These are phyloP conservation scores for Candolleomyces aberdarensis DNA, from an alignment of 768 basidiomycete species.

Conservation along the genomic window DNA sequence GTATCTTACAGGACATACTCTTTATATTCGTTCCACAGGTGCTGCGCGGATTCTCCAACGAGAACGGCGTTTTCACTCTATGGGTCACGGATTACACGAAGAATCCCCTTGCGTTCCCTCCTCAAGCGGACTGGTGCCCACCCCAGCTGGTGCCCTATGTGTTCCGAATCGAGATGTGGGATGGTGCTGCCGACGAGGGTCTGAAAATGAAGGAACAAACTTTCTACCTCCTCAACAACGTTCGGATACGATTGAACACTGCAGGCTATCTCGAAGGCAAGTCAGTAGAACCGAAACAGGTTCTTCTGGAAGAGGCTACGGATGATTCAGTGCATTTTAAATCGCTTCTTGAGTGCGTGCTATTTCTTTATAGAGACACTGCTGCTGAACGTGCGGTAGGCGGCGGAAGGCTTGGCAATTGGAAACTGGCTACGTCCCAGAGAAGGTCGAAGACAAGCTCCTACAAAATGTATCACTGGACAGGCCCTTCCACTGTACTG, in stretches of 20 bases:
- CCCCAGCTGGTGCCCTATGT: constrained; percentile 39
- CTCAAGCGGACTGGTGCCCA: constrained; percentile 45
- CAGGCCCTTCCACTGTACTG: constrained; percentile 50
- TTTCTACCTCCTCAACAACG: constrained; percentile 53
- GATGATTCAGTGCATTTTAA: background rate
- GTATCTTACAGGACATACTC: background rate
- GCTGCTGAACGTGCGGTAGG: constrained; percentile 28
- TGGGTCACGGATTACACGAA: constrained; percentile 69
- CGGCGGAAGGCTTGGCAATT: constrained; percentile 47
- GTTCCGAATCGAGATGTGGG: constrained; percentile 61
- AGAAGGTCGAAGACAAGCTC: constrained; percentile 40
- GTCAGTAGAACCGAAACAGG: constrained; percentile 43
- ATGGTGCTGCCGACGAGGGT: constrained; percentile 34
- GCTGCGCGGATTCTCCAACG: constrained; percentile 38
- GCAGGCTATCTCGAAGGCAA: constrained; percentile 52
- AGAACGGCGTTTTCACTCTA: constrained; percentile 39
- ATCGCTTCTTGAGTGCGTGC: background rate
- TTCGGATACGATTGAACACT: constrained; percentile 37
- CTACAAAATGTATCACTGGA: constrained; percentile 44
- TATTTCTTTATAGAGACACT: no score
- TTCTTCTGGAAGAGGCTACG: background rate
- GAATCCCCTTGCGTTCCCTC: constrained; percentile 29
- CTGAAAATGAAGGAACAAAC: constrained; percentile 31
- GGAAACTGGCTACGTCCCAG: constrained; percentile 19
- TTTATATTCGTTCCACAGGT: constrained; percentile 34